Percentiles rank a stretch among this genome's conserved stretches.
Evolutionary conservation across 306 rosid species (phyloP).

Genomic region (Malus orientalis): DNA sequence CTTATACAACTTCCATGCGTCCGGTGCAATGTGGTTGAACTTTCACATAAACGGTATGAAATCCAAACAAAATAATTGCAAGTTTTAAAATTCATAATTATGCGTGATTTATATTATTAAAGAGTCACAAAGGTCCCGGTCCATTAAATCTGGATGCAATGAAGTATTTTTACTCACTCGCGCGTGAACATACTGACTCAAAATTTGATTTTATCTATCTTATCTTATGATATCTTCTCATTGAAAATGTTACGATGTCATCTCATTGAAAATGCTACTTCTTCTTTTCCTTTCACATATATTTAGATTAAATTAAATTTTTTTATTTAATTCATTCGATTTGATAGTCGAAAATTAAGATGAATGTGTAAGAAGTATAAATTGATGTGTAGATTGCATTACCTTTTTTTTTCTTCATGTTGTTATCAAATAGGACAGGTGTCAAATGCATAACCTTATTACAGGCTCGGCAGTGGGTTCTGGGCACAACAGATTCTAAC

Average conservation of each 20-base stretch:
- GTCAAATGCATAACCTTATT: too few relatives aligned
- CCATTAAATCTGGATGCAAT: background rate
- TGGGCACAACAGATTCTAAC: too few relatives aligned
- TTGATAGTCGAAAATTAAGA: too few relatives aligned
- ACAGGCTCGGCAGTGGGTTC: too few relatives aligned
- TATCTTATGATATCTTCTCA: too few relatives aligned
- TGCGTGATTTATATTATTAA: background rate
- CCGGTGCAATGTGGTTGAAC: background rate
- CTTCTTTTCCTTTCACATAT: background rate
- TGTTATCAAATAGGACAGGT: too few relatives aligned
- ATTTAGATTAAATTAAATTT: background rate
- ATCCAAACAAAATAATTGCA: background rate
- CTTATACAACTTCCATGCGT: background rate
- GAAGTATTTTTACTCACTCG: too few relatives aligned
- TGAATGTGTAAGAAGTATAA: too few relatives aligned
- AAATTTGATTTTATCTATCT: background rate
- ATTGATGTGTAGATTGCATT: accelerated
- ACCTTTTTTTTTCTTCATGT: too few relatives aligned
- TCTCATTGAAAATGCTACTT: background rate
- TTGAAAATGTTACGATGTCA: background rate
- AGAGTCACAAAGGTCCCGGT: background rate
- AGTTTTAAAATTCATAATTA: background rate
- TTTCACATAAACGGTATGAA: background rate
- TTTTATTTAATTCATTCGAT: background rate
- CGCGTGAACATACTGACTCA: too few relatives aligned